Conservation (phyloP, 2,329 filamentous ascomycete genomes). For the Cercospora brassicicola region DNA sequence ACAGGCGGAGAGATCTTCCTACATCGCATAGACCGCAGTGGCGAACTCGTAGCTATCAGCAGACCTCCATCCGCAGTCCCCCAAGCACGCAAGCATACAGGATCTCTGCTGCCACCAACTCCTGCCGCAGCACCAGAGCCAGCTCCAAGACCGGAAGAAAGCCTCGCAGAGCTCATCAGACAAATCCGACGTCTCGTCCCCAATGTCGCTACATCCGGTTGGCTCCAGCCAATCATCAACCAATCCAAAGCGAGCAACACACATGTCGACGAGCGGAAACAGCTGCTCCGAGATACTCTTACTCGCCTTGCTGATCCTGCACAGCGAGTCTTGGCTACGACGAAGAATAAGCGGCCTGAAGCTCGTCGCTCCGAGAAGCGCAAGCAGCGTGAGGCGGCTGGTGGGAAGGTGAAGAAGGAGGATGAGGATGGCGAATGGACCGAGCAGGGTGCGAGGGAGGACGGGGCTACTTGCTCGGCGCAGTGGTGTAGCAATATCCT, state of each 20-base stretch:
- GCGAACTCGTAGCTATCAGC: not conserved
- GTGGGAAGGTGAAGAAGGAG: not conserved
- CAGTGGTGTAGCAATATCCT: not conserved
- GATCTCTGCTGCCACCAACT: not conserved
- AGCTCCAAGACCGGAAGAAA: not conserved
- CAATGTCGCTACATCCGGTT: not conserved
- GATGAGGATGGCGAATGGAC: not conserved
- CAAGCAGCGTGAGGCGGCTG: not conserved
- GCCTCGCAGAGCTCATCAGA: not conserved
- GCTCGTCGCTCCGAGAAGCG: not conserved
- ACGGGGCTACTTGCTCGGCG: not conserved
- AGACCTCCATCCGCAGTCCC: not conserved
- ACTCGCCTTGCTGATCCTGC: not conserved
- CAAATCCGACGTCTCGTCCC: not conserved
- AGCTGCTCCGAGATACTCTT: not conserved
- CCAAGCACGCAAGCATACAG: not conserved
- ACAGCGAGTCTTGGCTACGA: not conserved
- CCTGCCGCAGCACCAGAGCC: not conserved
- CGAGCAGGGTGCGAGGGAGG: not conserved
- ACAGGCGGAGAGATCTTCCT: not conserved
- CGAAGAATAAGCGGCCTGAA: not conserved
- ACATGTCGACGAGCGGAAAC: not conserved
- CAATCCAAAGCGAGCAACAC: not conserved
- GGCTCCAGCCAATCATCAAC: not conserved
- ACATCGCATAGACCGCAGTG: not conserved